These are phyloP conservation scores for Microbotryum scabiosae DNA, from an alignment of 1,284 basidiomycete species.

Conservation along the genomic window DNA sequence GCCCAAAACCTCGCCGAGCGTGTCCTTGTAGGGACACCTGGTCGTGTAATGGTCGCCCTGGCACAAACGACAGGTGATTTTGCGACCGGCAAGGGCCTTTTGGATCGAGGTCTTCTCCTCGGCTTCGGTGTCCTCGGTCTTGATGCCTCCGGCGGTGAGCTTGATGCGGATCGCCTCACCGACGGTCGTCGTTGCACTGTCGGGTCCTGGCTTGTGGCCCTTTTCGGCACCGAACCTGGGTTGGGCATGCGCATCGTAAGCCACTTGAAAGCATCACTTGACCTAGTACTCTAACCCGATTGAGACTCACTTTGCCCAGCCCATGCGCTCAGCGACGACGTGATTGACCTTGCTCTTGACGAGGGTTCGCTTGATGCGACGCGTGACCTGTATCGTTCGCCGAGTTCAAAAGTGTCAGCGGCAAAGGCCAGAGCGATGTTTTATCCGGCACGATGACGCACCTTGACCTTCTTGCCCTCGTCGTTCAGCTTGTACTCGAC, in stretches of 20 bases:
- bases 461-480: constrained; percentile 91
- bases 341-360: constrained; percentile 92
- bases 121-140: constrained; percentile 59
- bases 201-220: constrained; percentile 78
- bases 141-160: constrained; percentile 67
- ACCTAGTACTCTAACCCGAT: too few relatives aligned
- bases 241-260: too few relatives aligned
- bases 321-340: constrained; percentile 83
- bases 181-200: constrained; percentile 89
- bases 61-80: constrained; percentile 87
- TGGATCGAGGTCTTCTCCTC: constrained; percentile 65
- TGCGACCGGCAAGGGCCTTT: constrained; percentile 60
- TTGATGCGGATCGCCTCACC: constrained; percentile 85
- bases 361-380: constrained; percentile 75
- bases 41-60: constrained; percentile 97
- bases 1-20: constrained; percentile 58
- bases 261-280: too few relatives aligned
- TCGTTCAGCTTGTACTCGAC: constrained; percentile 81
- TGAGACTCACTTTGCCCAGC: too few relatives aligned
- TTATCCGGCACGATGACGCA: constrained; percentile 37
- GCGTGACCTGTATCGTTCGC: constrained; percentile 68
- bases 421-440: too few relatives aligned
- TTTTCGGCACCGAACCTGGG: constrained; percentile 75
- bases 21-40: constrained; percentile 97
- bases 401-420: too few relatives aligned